phyloP scores from a whole-genome alignment of 169 alveolate genomes.

The Eimeria praecox region DNA sequence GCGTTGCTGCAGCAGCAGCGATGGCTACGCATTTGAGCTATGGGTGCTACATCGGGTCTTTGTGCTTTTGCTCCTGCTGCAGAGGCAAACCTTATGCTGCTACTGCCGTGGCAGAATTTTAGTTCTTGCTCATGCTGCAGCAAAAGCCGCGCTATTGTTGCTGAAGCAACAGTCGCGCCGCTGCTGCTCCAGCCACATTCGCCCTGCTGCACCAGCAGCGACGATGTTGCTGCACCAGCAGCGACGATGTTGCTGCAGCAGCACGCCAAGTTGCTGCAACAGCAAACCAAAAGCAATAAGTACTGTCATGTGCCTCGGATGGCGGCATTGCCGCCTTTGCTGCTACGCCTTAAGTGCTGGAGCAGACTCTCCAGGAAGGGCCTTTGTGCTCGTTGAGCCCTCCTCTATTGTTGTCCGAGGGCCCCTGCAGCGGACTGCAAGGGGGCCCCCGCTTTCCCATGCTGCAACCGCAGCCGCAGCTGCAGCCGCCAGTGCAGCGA shows the following conservation, averaged over 20 bases:
- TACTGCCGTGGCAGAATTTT: conserved; percentile 34
- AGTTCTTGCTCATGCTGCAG: conserved; percentile 45
- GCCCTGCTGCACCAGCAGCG: conserved; percentile 34
- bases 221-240: conserved; percentile 21
- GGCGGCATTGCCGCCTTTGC: conserved; percentile 54
- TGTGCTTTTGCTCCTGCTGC: background rate
- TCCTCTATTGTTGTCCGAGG: background rate
- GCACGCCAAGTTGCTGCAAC: conserved; percentile 60
- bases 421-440: background rate
- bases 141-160: conserved; percentile 24
- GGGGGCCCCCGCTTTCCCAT: background rate
- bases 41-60: background rate
- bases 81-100: conserved; percentile 50
- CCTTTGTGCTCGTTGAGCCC: background rate
- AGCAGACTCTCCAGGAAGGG: conserved; percentile 23
- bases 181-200: conserved; percentile 17
- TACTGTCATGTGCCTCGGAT: conserved; percentile 15
- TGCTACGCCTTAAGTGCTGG: conserved; percentile 48
- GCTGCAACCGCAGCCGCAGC: conserved; percentile 35
- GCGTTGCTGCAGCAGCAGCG: background rate
- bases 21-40: background rate
- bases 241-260: conserved; percentile 35
- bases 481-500: conserved; percentile 37
- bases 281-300: conserved; percentile 58
- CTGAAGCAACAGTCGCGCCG: conserved; percentile 8